Evolutionary conservation across 306 rosid species (phyloP), one percentile per base, ranked within the genome.

Genomic region (Fragaria nilgerrensis): DNA sequence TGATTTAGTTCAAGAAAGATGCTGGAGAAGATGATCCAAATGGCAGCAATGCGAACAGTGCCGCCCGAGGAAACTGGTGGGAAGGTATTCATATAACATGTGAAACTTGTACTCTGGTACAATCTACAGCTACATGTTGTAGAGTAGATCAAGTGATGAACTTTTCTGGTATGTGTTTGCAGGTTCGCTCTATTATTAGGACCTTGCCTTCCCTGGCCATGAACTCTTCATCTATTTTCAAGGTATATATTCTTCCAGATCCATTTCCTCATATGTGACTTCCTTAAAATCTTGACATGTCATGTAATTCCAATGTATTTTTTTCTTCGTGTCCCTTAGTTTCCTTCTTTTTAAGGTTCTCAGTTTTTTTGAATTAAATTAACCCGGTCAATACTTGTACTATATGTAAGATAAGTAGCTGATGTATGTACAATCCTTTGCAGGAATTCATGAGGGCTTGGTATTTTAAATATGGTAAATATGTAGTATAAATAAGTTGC

Each of bases 101-200:
- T 45, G 17, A 41, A 19, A 2, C 34, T 9, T 11, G 14, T 47
- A 66, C 41, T 73, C 41, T 43, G 47, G 73, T 32, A 16, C 56
- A 56, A 32, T 39, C 7, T 64, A 52, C 22, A 16, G 22, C 16
- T 25, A 49, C 34, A 39, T 39, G 52, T 75, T 68, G 58, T 41
- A 49, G 68, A 48, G 32, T 44, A 12, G 59, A 25, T 20, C 39
- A 59, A 76, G 1, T 41, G 25, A 20, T 77, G 71, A 44, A 32
- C 71, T 39, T 32, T 36, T 34, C 19, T 68, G 41, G 63, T 41
- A 43, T 76, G 22, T 47, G 74, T 58, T 56, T 78, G 77, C 72
- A 85, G 91, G 87, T 82, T 88, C 91, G 10, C 91, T 88, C 74
- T 88, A 88, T 83, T 88, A 88, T 76, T 88, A 88, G 86, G 78